A percentile compares a stretch with the other conserved stretches of the same genome.
Evolutionary conservation across 371 early-diverging fungal genomes (phyloP).

Genomic region (Mucor mucedo): DNA sequence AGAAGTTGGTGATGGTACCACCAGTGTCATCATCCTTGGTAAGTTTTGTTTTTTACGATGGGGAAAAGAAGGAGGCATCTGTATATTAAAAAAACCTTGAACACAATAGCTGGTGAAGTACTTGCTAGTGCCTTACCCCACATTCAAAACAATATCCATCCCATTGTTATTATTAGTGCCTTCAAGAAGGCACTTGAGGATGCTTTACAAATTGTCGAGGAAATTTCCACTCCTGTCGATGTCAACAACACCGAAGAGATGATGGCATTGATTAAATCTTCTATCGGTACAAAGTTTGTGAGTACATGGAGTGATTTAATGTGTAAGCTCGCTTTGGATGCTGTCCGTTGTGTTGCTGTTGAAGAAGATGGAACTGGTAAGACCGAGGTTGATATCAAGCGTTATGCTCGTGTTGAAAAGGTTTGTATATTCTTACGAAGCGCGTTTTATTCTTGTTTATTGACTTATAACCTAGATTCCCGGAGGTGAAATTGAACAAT

Average conservation of each 20-base stretch:
- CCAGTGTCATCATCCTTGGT: conserved; percentile 98
- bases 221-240: conserved; percentile 86
- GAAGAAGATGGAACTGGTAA: conserved; percentile 76
- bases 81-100: neutral
- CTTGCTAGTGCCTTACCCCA: conserved; percentile 91
- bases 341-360: conserved; percentile 89
- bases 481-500: conserved; percentile 97
- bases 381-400: conserved; percentile 96
- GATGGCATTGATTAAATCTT: conserved; percentile 87
- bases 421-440: conserved; percentile 36
- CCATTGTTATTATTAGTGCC: conserved; percentile 95
- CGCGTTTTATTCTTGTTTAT: neutral
- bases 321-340: conserved; percentile 96
- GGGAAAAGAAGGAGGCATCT: neutral
- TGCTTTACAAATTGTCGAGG: conserved; percentile 83
- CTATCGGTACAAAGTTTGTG: conserved; percentile 98
- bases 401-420: conserved; percentile 98
- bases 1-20: conserved; percentile 99
- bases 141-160: conserved; percentile 97
- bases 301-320: conserved; percentile 96
- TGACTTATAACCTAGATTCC: conserved; percentile 74
- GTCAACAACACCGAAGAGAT: conserved; percentile 85
- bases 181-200: conserved; percentile 95
- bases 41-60: conserved; percentile 20
- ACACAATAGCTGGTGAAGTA: conserved; percentile 89